A percentile compares a stretch with the other conserved stretches of the same genome.
Evolutionary conservation across 202 grass and related monocot genomes (phyloP).

Genomic region (Zizania palustris): DNA sequence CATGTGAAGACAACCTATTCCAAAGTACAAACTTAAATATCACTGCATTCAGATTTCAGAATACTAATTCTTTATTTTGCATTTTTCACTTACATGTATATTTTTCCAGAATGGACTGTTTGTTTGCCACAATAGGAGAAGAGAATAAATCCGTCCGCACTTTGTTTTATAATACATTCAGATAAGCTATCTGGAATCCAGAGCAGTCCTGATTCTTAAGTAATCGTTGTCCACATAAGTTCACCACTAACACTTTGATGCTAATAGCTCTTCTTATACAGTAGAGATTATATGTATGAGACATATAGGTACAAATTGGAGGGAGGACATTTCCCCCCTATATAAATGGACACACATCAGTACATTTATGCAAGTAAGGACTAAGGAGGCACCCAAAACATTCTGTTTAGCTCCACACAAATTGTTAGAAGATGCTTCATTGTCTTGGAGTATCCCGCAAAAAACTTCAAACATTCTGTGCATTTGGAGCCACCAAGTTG

Average conservation of each 20-base stretch:
- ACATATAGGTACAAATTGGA: slow-evolving; percentile 15
- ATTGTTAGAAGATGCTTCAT: slow-evolving; percentile 32
- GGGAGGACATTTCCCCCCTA: background rate
- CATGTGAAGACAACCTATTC: background rate
- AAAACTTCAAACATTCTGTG: slow-evolving; percentile 37
- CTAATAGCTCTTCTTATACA: background rate
- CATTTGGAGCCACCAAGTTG: slow-evolving; percentile 41
- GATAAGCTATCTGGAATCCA: slow-evolving; percentile 37
- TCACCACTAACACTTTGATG: background rate
- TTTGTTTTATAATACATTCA: background rate
- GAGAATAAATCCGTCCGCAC: slow-evolving; percentile 29
- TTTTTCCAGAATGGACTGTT: background rate
- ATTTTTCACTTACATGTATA: slow-evolving; percentile 22
- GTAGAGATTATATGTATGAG: slow-evolving; percentile 10
- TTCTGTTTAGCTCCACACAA: slow-evolving; percentile 22
- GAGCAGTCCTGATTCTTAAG: slow-evolving; percentile 19
- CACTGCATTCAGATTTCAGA: background rate
- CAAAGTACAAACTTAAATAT: slow-evolving; percentile 30
- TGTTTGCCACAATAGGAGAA: slow-evolving; percentile 14
- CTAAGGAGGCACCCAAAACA: slow-evolving; percentile 18
- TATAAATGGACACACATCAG: slow-evolving; percentile 39
- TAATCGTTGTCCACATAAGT: slow-evolving; percentile 15
- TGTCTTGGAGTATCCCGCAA: slow-evolving; percentile 8
- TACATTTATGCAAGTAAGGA: slow-evolving; percentile 11
- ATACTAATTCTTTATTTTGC: slow-evolving; percentile 26